phyloP scores from a whole-genome alignment of 345 rosid species.

The Cardamine resedifolia region DNA sequence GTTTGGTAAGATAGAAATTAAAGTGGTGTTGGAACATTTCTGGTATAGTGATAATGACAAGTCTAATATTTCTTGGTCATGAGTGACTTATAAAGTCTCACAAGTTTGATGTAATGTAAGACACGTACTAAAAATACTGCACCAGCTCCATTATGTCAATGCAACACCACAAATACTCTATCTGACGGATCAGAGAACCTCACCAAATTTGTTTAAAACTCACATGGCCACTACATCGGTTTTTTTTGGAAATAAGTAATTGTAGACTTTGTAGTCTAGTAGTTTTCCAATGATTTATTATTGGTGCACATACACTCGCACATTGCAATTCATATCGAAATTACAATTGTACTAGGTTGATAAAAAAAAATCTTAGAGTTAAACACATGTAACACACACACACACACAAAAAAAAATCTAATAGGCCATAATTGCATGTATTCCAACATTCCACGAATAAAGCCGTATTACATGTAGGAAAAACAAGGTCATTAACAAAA shows the following conservation, averaged over 20 bases:
- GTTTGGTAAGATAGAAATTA: background rate
- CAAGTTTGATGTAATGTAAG: background rate
- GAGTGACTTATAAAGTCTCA: background rate
- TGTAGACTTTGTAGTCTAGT: background rate
- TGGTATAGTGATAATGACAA: background rate
- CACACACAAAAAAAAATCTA: too few relatives aligned
- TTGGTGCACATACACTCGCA: background rate
- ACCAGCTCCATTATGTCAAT: background rate
- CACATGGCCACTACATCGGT: background rate
- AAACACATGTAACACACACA: too few relatives aligned
- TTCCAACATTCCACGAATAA: background rate
- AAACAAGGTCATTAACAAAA: background rate
- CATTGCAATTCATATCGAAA: background rate
- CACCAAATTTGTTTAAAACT: background rate
- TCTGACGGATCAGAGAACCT: background rate
- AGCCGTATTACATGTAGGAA: background rate
- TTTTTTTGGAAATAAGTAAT: too few relatives aligned
- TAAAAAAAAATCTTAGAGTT: too few relatives aligned
- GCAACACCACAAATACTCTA: background rate
- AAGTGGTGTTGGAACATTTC: too few relatives aligned
- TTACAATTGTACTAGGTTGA: background rate
- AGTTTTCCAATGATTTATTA: background rate
- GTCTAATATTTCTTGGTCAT: background rate
- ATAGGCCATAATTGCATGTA: background rate
- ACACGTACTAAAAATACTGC: background rate